A percentile compares a stretch with the other conserved stretches of the same genome.
phyloP scores from a whole-genome alignment of 108 stramenopile genomes.

The Nitzschia sp. region DNA sequence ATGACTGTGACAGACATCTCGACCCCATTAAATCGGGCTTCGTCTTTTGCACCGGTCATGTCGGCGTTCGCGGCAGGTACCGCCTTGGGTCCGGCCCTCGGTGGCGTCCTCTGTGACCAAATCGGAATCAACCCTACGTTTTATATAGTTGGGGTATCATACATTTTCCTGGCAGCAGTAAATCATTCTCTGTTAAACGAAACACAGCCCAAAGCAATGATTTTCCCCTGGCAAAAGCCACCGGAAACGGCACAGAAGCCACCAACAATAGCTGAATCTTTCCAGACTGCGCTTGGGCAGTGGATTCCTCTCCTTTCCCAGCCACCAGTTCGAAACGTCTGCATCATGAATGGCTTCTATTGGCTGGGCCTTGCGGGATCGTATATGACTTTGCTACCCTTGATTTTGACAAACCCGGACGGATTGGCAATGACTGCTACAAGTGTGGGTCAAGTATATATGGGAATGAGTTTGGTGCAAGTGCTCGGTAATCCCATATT shows the following conservation, averaged over 20 bases:
- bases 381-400: conserved; percentile 86
- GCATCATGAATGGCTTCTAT: conserved; percentile 87
- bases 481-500: conserved; percentile 75
- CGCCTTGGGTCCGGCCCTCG: conserved; percentile 85
- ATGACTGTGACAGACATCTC: conserved; percentile 84
- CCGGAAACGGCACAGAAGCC: not conserved
- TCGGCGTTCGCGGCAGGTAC: conserved; percentile 86
- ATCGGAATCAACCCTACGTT: conserved; percentile 78
- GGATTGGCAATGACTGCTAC: conserved; percentile 74
- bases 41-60: conserved; percentile 82
- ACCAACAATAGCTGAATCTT: conserved; percentile 40
- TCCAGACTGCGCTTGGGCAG: conserved; percentile 66
- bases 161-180: conserved; percentile 55
- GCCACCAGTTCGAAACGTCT: conserved; percentile 57
- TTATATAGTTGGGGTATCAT: conserved; percentile 67
- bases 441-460: conserved; percentile 77
- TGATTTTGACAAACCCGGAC: conserved; percentile 69
- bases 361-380: conserved; percentile 78
- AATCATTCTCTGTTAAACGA: conserved; percentile 68
- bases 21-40: conserved; percentile 79
- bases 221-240: conserved; percentile 50
- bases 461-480: conserved; percentile 82
- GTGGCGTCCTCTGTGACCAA: conserved; percentile 73
- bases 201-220: conserved; percentile 42
- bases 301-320: conserved; percentile 65